phyloP scores from a whole-genome alignment of 73 alveolate genomes.

The Paramecium octaurelia region DNA sequence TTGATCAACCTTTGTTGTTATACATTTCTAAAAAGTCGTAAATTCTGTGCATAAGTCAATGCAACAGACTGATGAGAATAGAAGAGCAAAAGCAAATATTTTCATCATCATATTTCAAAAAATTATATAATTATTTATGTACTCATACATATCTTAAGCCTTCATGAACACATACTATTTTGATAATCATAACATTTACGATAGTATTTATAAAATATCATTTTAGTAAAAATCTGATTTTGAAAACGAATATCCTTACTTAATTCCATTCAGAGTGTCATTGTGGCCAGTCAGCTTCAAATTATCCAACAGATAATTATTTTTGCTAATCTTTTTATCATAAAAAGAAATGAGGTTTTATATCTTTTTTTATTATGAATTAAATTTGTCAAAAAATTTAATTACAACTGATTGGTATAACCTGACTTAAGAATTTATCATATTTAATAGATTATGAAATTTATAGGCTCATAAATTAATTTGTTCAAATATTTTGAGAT shows the following conservation, averaged over 20 bases:
- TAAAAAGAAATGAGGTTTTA: too few relatives aligned
- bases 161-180: not conserved
- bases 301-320: not conserved
- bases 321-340: too few relatives aligned
- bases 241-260: not conserved
- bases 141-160: not conserved
- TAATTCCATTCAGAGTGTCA: not conserved
- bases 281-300: not conserved
- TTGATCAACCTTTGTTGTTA: slow-evolving; percentile 4
- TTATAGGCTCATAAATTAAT: not conserved
- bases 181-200: not conserved
- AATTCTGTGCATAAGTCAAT: not conserved
- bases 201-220: not conserved
- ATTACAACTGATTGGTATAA: too few relatives aligned
- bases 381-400: not conserved
- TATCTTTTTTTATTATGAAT: too few relatives aligned
- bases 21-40: not conserved
- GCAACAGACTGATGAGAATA: not conserved
- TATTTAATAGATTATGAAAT: not conserved
- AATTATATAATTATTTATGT: not conserved
- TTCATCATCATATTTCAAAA: not conserved
- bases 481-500: not conserved
- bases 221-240: not conserved
- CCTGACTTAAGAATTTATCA: not conserved
- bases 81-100: not conserved